Conservation (phyloP, 1,284 basidiomycete species). For the Stygiomarasmius scandens region DNA sequence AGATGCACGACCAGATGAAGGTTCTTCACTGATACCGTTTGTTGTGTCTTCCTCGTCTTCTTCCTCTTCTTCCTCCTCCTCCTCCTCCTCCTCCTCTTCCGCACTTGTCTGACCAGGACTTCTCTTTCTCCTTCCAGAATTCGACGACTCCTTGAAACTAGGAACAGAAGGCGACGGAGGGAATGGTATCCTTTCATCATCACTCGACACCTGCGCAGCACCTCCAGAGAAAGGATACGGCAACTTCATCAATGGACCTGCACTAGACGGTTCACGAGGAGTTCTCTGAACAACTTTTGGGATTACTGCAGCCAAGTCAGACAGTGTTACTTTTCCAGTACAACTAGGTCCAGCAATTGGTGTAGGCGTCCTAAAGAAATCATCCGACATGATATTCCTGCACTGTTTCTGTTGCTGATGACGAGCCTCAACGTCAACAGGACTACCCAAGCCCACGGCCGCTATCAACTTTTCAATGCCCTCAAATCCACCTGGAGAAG, state of each 20-base stretch:
- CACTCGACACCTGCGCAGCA: constrained; percentile 54
- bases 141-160: constrained; percentile 20
- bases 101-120: constrained; percentile 29
- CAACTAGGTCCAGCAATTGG: constrained; percentile 18
- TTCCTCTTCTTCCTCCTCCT: constrained; percentile 36
- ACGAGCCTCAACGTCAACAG: constrained; percentile 46
- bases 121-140: constrained; percentile 23
- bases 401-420: constrained; percentile 34
- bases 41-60: constrained; percentile 42
- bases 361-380: constrained; percentile 61
- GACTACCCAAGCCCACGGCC: constrained; percentile 51
- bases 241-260: constrained; percentile 42
- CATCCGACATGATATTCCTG: constrained; percentile 57
- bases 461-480: constrained; percentile 70
- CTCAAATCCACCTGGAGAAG: constrained; percentile 40
- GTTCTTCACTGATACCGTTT: constrained; percentile 40
- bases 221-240: constrained; percentile 61
- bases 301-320: constrained; percentile 44
- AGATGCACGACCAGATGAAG: constrained; percentile 58
- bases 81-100: constrained; percentile 35
- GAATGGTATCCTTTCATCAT: constrained; percentile 62
- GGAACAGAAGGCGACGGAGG: constrained; percentile 57
- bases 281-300: constrained; percentile 43
- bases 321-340: constrained; percentile 24
- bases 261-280: constrained; percentile 39